phyloP scores from a whole-genome alignment of 1,284 basidiomycete species.

The Cryptococcus neoformans region DNA sequence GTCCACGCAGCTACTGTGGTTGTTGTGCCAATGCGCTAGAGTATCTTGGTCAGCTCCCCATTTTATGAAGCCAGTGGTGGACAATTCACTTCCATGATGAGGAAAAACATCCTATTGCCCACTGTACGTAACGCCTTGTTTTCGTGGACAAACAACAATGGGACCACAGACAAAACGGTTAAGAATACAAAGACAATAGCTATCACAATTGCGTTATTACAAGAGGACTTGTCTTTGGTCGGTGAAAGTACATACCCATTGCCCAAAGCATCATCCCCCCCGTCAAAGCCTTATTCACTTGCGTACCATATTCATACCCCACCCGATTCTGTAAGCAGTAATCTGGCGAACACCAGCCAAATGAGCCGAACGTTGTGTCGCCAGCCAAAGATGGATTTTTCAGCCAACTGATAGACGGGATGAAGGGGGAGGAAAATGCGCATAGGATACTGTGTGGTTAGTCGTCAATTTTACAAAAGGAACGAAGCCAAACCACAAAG shows the following conservation, averaged over 20 bases:
- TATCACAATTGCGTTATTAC: slow-evolving; percentile 5
- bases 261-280: slow-evolving; percentile 10
- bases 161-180: slow-evolving; percentile 36
- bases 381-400: slow-evolving; percentile 14
- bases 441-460: slow-evolving; percentile 31
- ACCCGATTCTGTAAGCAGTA: slow-evolving; percentile 26
- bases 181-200: slow-evolving; percentile 40
- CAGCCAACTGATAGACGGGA: slow-evolving; percentile 39
- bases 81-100: slow-evolving; percentile 27
- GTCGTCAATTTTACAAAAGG: background rate
- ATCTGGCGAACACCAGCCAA: slow-evolving; percentile 39
- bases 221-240: background rate
- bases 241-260: background rate
- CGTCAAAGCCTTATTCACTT: slow-evolving; percentile 41
- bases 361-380: slow-evolving; percentile 36
- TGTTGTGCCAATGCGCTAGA: slow-evolving; percentile 21
- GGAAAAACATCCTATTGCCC: slow-evolving; percentile 39
- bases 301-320: slow-evolving; percentile 40
- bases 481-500: background rate
- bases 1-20: slow-evolving; percentile 32
- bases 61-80: background rate
- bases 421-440: slow-evolving; percentile 46
- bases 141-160: slow-evolving; percentile 41
- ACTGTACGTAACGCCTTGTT: slow-evolving; percentile 32
- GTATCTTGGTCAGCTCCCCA: background rate